Percentiles rank a stretch among this genome's conserved stretches.
phyloP scores from a whole-genome alignment of 495 filamentous ascomycete genomes.

The Penicillium canariense region DNA sequence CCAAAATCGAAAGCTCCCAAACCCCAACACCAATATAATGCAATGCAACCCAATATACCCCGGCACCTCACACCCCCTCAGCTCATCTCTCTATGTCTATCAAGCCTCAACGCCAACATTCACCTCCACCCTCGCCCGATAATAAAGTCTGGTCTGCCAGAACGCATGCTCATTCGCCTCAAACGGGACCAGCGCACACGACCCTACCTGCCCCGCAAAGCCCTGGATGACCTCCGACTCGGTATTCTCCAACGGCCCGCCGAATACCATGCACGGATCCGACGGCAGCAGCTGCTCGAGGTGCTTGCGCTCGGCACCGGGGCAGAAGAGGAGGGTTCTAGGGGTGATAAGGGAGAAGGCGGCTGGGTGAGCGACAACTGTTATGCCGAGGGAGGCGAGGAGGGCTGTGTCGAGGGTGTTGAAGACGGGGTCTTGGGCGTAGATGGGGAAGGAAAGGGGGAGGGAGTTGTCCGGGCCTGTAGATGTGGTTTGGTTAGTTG shows the following conservation, averaged over 20 bases:
- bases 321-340: conserved; percentile 61
- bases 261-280: conserved; percentile 34
- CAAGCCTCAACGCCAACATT: background rate
- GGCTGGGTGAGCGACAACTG: conserved; percentile 53
- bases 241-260: conserved; percentile 35
- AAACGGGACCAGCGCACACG: conserved; percentile 33
- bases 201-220: conserved; percentile 24
- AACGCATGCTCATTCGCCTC: conserved; percentile 40
- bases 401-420: conserved; percentile 59
- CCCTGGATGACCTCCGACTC: conserved; percentile 27
- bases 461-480: background rate
- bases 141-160: conserved; percentile 46
- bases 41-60: background rate
- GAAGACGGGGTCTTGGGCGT: conserved; percentile 73
- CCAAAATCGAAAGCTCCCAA: background rate
- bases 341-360: conserved; percentile 54
- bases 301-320: conserved; percentile 43
- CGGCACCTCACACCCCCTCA: background rate
- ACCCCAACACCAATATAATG: background rate
- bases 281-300: conserved; percentile 32
- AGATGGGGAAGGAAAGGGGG: conserved; percentile 26
- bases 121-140: background rate
- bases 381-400: conserved; percentile 50
- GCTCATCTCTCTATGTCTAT: background rate
- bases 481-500: background rate